Conservation (phyloP, 2,329 filamentous ascomycete species). For the Chaetomiaceae sp. region DNA sequence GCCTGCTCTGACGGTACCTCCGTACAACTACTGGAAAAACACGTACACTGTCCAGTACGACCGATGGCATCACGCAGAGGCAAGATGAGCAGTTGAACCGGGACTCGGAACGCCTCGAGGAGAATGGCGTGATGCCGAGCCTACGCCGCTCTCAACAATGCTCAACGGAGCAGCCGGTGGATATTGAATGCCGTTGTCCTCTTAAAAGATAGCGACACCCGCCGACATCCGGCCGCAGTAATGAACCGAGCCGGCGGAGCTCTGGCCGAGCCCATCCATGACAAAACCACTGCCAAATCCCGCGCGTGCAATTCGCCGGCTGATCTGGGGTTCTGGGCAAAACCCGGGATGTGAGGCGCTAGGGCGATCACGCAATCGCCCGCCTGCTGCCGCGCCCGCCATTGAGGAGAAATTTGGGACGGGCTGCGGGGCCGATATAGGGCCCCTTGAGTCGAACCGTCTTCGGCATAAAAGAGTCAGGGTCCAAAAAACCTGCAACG, state of each 20-base stretch:
- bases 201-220: too few species aligned
- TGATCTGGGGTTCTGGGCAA: slow-evolving; percentile 21
- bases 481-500: slow-evolving; percentile 4
- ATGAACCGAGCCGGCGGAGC: not conserved
- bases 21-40: too few species aligned
- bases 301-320: slow-evolving; percentile 24
- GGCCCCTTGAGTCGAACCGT: slow-evolving; percentile 18
- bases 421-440: slow-evolving; percentile 28
- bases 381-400: slow-evolving; percentile 17
- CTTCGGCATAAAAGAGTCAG: slow-evolving; percentile 21
- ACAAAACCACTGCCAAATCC: slow-evolving; percentile 28
- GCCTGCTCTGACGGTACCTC: too few species aligned
- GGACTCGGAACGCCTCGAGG: too few species aligned
- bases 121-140: too few species aligned
- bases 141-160: not conserved
- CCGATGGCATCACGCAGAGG: too few species aligned
- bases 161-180: too few species aligned
- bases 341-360: slow-evolving; percentile 26
- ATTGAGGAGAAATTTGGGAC: slow-evolving; percentile 24
- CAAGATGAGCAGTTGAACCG: too few species aligned
- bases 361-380: slow-evolving; percentile 35
- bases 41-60: too few species aligned
- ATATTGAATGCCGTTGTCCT: too few species aligned
- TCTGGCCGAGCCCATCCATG: slow-evolving; percentile 6
- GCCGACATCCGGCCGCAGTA: not conserved